A percentile compares a stretch with the other conserved stretches of the same genome.
Conservation (phyloP, 768 basidiomycete genomes). For the Gymnopilus junonius region DNA sequence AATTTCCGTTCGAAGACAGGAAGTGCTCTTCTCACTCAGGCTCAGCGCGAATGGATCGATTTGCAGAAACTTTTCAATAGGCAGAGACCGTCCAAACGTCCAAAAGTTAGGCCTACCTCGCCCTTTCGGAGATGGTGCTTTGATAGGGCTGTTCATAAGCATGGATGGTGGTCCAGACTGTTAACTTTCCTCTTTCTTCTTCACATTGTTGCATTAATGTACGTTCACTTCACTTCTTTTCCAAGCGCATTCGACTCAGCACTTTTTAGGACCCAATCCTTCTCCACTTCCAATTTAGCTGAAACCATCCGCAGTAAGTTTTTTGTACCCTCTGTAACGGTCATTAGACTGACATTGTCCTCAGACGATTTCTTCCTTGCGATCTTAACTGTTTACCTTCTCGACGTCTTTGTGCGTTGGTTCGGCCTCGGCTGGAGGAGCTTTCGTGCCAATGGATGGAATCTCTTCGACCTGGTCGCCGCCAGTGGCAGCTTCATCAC, state of each 20-base stretch:
- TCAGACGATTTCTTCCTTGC: slow-evolving; percentile 79
- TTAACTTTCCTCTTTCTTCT: slow-evolving; percentile 81
- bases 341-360: slow-evolving; percentile 1
- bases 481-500: slow-evolving; percentile 84
- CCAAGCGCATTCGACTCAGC: not conserved
- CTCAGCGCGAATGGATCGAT: slow-evolving; percentile 95
- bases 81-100: slow-evolving; percentile 85
- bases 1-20: slow-evolving; percentile 91
- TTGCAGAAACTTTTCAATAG: slow-evolving; percentile 86
- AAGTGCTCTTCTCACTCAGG: slow-evolving; percentile 79
- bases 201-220: slow-evolving; percentile 88
- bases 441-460: slow-evolving; percentile 94
- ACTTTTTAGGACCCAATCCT: slow-evolving; percentile 75
- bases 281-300: slow-evolving; percentile 50
- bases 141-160: slow-evolving; percentile 87
- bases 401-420: slow-evolving; percentile 80
- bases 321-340: not conserved
- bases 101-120: slow-evolving; percentile 59
- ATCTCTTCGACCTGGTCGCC: slow-evolving; percentile 84
- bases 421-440: slow-evolving; percentile 84
- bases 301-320: slow-evolving; percentile 66
- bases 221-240: slow-evolving; percentile 31
- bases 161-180: slow-evolving; percentile 87
- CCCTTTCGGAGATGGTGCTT: slow-evolving; percentile 83
- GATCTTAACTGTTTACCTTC: slow-evolving; percentile 70